phyloP scores from a whole-genome alignment of 2,329 filamentous ascomycete genomes.

The Orbilia javanica region DNA sequence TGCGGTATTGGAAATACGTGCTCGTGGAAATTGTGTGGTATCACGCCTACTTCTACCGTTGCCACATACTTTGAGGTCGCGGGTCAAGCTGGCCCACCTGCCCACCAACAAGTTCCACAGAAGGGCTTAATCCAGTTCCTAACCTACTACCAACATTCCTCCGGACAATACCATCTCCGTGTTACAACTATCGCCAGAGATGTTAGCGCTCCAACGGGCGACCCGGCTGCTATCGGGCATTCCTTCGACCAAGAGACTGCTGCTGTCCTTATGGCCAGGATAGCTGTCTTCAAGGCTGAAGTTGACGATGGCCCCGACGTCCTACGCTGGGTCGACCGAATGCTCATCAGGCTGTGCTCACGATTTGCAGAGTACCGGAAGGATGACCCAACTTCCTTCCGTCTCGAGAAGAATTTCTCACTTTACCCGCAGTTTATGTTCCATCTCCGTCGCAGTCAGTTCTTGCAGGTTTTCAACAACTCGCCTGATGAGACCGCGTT shows the following conservation, averaged over 20 bases:
- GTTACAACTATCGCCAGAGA: constrained; percentile 94
- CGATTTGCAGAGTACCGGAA: constrained; percentile 98
- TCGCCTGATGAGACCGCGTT: constrained; percentile 99
- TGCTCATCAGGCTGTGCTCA: constrained; percentile 96
- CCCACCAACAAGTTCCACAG: constrained; percentile 82
- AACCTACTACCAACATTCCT: constrained; percentile 98
- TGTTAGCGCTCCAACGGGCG: constrained; percentile 80
- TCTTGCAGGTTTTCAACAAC: constrained; percentile 99
- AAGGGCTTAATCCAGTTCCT: constrained; percentile 98
- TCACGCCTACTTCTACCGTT: constrained; percentile 92
- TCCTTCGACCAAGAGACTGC: constrained; percentile 99
- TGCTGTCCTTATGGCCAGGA: constrained; percentile 97
- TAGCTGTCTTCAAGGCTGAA: constrained; percentile 98
- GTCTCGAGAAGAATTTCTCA: constrained; percentile 98
- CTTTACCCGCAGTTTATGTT: constrained; percentile 99
- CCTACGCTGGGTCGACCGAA: constrained; percentile 95
- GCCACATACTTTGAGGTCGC: constrained; percentile 98
- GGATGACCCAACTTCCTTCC: constrained; percentile 96
- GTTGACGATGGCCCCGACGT: constrained; percentile 99
- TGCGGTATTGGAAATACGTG: constrained; percentile 98
- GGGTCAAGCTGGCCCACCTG: constrained; percentile 73
- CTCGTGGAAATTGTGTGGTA: constrained; percentile 99
- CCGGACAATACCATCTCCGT: constrained; percentile 93
- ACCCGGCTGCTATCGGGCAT: constrained; percentile 87
- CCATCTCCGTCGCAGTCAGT: constrained; percentile 94